Evolutionary conservation across 179 eudicot genomes (phyloP).

Genomic region (Nepenthes alata): DNA sequence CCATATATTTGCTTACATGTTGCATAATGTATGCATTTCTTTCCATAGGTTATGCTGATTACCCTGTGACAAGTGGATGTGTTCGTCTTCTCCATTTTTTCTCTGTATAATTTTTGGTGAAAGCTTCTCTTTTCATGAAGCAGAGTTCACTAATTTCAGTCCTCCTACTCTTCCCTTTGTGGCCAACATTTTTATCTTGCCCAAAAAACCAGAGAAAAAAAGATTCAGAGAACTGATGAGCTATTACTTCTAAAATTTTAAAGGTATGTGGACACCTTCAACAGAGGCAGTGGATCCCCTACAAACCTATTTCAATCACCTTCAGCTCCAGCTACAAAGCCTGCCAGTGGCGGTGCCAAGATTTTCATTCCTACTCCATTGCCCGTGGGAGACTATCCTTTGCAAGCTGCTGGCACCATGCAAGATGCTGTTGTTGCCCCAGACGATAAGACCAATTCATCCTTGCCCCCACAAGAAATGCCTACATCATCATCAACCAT

Average conservation of each 20-base stretch:
- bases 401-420: constrained; percentile 7
- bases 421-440: constrained; percentile 10
- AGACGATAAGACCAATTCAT: constrained; percentile 11
- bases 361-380: constrained; percentile 60
- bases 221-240: constrained; percentile 9
- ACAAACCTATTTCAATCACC: constrained; percentile 51
- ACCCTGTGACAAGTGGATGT: not conserved
- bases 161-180: not conserved
- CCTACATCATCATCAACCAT: constrained; percentile 22
- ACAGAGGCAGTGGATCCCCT: constrained; percentile 55
- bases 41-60: not conserved
- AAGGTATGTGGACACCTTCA: constrained; percentile 88
- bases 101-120: not conserved
- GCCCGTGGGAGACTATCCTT: constrained; percentile 19
- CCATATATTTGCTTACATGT: not conserved
- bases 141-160: not conserved
- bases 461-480: constrained; percentile 12
- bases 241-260: constrained; percentile 14
- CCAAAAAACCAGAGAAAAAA: not conserved
- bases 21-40: not conserved
- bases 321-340: constrained; percentile 31
- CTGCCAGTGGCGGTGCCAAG: constrained; percentile 36
- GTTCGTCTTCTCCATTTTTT: not conserved
- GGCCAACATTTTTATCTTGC: not conserved
- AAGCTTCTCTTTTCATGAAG: too few relatives aligned